Conservation (phyloP, 495 filamentous ascomycete genomes). For the Lophiostoma macrostomum region DNA sequence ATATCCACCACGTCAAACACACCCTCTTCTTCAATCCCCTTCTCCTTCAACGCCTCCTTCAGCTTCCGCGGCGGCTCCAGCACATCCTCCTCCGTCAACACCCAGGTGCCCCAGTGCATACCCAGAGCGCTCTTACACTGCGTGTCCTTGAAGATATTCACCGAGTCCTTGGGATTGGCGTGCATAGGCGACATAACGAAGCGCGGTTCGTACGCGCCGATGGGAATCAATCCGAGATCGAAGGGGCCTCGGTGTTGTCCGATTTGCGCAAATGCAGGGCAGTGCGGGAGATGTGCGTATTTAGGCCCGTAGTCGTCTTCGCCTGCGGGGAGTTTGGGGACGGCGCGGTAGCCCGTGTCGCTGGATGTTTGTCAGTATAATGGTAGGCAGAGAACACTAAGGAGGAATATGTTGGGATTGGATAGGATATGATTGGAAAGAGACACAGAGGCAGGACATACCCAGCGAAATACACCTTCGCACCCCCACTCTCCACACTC, state of each 20-base stretch:
- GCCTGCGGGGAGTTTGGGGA: slow-evolving; percentile 61
- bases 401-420: neutral
- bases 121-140: slow-evolving; percentile 78
- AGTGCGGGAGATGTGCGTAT: slow-evolving; percentile 69
- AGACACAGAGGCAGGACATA: slow-evolving; percentile 17
- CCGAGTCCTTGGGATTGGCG: slow-evolving; percentile 81
- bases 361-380: slow-evolving; percentile 30
- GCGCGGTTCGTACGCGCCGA: slow-evolving; percentile 86
- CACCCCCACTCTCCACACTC: slow-evolving; percentile 71
- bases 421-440: neutral
- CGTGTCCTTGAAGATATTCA: slow-evolving; percentile 88
- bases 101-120: slow-evolving; percentile 94
- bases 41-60: slow-evolving; percentile 68
- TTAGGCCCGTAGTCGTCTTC: slow-evolving; percentile 72
- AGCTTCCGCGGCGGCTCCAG: slow-evolving; percentile 77
- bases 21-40: slow-evolving; percentile 66
- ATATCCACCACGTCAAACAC: slow-evolving; percentile 87
- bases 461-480: slow-evolving; percentile 73
- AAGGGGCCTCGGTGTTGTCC: slow-evolving; percentile 81
- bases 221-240: slow-evolving; percentile 91
- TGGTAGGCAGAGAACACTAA: neutral
- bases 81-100: slow-evolving; percentile 80
- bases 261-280: slow-evolving; percentile 85
- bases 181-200: slow-evolving; percentile 63
- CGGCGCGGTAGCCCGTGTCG: slow-evolving; percentile 75